Base-by-base conservation (phyloP, 345 rosid genomes). In the Erodium maritimum region DNA sequence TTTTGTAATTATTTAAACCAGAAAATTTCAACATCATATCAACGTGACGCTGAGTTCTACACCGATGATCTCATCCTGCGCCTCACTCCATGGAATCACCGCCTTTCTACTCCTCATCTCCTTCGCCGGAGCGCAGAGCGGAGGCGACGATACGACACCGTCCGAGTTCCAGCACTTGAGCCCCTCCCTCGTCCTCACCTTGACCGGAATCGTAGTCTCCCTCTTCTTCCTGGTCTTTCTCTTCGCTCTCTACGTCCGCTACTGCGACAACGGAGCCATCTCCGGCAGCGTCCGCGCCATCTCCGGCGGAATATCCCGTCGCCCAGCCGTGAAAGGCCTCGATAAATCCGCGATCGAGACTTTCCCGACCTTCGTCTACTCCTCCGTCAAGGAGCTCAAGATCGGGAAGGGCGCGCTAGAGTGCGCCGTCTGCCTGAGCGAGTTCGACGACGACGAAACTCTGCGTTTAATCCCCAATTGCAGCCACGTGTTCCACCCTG, bases 391-490 rank as follows among this genome's bases (percentile, higher is more conserved):
- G 66, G 82, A 69, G 14, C 75, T 76, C 54, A 94, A 90, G 81
- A 77, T 94, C 2, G 95, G 97, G 0, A 85, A 90, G 68, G 87
- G 85, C 0, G 90, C 81, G 55, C 18, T 94, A 18, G 99, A 94
- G 78, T 94, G 99, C 51, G 99, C 97, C 1, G 95, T 94, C 23
- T 94, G 97, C 60, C 50, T 94, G 55, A 75, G 70, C 59, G 99
- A 94, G 60, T 94, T 94, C 54, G 90, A 94, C 61, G 96, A 87
- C 60, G 81, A 89, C 53, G 96, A 93, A 70, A 81, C 79, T 85
- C 87, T 93, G 79, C 96, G 99, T 75, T 71, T 93, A 50, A 65
- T 93, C 1, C 99, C 99, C 1, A 86, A 89, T 34, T 93, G 99
- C 37, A 90, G 89, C 63, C 96, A 93, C 65, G 99, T 82, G 7